These are phyloP conservation scores for Aspergillus uvarum DNA, from an alignment of 2,329 filamentous ascomycete species.

Conservation along the genomic window DNA sequence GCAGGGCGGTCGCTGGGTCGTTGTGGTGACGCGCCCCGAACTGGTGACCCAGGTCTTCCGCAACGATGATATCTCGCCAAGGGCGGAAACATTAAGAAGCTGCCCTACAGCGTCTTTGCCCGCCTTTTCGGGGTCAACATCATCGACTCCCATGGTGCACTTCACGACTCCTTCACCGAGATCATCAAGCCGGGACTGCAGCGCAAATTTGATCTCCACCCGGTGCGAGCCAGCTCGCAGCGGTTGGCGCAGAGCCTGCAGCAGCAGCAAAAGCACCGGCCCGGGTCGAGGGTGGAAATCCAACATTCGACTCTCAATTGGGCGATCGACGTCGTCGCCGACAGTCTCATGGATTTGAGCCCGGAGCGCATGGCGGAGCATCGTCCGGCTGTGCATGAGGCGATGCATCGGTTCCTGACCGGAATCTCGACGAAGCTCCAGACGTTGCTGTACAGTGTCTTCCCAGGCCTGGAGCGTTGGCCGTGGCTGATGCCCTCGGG, in stretches of 20 bases:
- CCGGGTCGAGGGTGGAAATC: constrained; percentile 17
- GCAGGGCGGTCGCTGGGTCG: constrained; percentile 52
- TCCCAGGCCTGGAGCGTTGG: too few species aligned
- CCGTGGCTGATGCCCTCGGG: too few species aligned
- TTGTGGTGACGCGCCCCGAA: constrained; percentile 47
- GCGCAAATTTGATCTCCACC: background rate
- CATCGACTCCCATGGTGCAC: constrained; percentile 9
- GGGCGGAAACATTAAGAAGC: constrained; percentile 45
- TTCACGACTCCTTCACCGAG: background rate
- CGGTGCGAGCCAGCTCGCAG: background rate
- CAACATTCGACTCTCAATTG: constrained; percentile 28
- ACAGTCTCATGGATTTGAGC: constrained; percentile 28
- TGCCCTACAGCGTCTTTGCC: constrained; percentile 42
- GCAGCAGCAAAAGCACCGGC: background rate
- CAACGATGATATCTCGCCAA: constrained; percentile 35
- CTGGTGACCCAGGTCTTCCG: constrained; percentile 45
- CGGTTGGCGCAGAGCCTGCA: background rate
- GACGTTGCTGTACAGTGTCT: too few species aligned
- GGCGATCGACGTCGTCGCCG: constrained; percentile 29
- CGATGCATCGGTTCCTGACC: too few species aligned
- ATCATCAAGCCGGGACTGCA: constrained; percentile 12
- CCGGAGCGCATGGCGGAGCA: background rate
- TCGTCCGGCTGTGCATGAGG: too few species aligned
- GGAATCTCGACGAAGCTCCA: too few species aligned
- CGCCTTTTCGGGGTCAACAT: constrained; percentile 28